Evolutionary conservation across 495 filamentous ascomycete genomes (phyloP).

Genomic region (Penicillium coffeae): DNA sequence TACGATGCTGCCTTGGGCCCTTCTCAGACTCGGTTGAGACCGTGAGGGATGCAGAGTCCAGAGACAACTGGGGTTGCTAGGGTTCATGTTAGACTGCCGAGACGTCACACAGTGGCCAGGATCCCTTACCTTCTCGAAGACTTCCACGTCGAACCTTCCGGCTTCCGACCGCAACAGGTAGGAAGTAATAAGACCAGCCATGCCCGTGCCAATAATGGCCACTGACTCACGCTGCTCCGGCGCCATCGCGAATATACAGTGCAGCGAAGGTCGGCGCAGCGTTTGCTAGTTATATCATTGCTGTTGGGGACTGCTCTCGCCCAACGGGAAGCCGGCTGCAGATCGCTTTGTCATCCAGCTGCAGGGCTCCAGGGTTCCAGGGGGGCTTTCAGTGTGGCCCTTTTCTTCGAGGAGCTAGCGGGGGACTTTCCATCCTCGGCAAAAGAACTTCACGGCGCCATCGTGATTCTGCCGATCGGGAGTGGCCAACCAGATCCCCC

Average conservation of each 20-base stretch:
- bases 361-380: too few species aligned
- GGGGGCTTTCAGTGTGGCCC: too few species aligned
- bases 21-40: constrained; percentile 21
- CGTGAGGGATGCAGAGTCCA: constrained; percentile 21
- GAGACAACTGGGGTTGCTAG: constrained; percentile 25
- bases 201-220: constrained; percentile 51
- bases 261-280: too few species aligned
- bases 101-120: background rate
- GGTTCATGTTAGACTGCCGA: background rate
- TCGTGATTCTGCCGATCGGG: too few species aligned
- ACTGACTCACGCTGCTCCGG: constrained; percentile 22
- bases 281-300: background rate
- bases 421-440: too few species aligned
- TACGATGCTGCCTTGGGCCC: constrained; percentile 1
- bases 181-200: constrained; percentile 51
- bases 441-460: too few species aligned
- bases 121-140: constrained; percentile 44
- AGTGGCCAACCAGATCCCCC: too few species aligned
- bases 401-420: too few species aligned
- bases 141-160: constrained; percentile 40
- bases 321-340: background rate
- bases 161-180: constrained; percentile 47
- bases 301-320: background rate
- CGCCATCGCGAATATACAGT: background rate
- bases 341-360: background rate